Conservation (phyloP, 345 rosid genomes). For the Salix dunnii region DNA sequence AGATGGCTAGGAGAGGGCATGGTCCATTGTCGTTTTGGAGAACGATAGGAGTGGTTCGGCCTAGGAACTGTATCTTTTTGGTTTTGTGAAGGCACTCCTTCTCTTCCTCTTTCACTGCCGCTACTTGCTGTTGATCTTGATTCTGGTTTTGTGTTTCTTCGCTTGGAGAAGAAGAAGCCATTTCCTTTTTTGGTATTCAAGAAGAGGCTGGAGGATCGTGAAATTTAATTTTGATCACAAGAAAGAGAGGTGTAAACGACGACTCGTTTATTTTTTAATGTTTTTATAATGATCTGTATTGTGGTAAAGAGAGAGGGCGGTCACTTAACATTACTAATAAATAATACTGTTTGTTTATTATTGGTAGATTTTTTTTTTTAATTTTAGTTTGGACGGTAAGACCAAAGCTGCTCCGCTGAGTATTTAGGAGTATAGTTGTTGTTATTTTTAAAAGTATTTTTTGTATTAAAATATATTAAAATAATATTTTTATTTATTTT, state of each 20-base stretch:
- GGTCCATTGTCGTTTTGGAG: constrained; percentile 99
- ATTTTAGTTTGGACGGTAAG: no score
- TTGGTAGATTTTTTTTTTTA: no score
- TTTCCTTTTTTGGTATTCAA: background rate
- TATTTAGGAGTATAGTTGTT: no score
- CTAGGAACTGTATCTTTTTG: constrained; percentile 77
- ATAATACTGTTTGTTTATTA: no score
- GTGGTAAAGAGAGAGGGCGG: background rate
- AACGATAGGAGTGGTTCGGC: constrained; percentile 78
- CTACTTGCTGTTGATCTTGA: constrained; percentile 2
- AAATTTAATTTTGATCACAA: background rate
- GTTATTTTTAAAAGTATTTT: no score
- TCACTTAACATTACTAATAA: no score
- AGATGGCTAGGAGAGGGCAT: constrained; percentile 95
- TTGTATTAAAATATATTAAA: no score
- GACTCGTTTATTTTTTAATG: background rate
- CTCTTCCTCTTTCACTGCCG: constrained; percentile 10
- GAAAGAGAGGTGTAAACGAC: background rate
- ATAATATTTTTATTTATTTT: no score
- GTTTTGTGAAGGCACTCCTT: constrained; percentile 68
- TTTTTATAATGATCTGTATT: background rate
- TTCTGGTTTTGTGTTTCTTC: constrained; percentile 11
- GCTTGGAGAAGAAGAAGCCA: constrained; percentile 6
- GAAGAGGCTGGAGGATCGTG: background rate
- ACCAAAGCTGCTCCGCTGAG: no score